Base-by-base conservation (phyloP, 2,329 filamentous ascomycete species). In the Aureobasidium uvarum region DNA sequence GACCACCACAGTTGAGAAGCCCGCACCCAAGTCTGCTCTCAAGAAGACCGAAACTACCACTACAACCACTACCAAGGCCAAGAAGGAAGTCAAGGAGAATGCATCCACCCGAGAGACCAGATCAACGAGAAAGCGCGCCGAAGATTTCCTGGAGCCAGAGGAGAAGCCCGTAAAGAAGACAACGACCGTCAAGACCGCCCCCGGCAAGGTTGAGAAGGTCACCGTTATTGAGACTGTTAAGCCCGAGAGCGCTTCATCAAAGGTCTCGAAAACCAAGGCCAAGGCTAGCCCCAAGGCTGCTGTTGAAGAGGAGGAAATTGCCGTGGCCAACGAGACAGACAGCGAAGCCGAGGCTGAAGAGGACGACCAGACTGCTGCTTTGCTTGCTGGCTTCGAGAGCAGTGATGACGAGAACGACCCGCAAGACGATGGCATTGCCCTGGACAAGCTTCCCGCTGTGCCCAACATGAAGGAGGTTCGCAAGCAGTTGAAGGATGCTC, bases 331-430 rank as follows among this genome's bases (percentile, higher is more conserved):
- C 23, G 67, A 68, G 14, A 66, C 69, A 36, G 70, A 72, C 5
- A 74, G 77, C 16, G 75, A 74, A 36, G 72, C 72, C 41, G 72
- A 73, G 16, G 74, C 73, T 54, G 71, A 72, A 14, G 69, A 70
- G 23, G 79, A 79, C 45, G 80, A 82, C 70, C 80, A 82, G 70
- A 82, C 80, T 36, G 79, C 78, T n/a, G 80, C 79, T 8, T 75
- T 83, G 20, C 78, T 83, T 31, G 79, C 80, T 67, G 81, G 81
- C 63, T 83, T 83, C 71, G 80, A 80, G 62, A 80, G 77, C 72
- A 78, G 78, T 66, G 73, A 80, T 56, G 78, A 80, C 59, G 75
- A 75, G 20, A 77, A 78, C n/a, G 68, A 69, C 41, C 71, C 73
- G 10, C 76, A 77, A 55, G 76, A 75, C 20, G 71, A 72, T 33